phyloP scores from a whole-genome alignment of 176 grass and related monocot species.

The Aegilops umbellulata region DNA sequence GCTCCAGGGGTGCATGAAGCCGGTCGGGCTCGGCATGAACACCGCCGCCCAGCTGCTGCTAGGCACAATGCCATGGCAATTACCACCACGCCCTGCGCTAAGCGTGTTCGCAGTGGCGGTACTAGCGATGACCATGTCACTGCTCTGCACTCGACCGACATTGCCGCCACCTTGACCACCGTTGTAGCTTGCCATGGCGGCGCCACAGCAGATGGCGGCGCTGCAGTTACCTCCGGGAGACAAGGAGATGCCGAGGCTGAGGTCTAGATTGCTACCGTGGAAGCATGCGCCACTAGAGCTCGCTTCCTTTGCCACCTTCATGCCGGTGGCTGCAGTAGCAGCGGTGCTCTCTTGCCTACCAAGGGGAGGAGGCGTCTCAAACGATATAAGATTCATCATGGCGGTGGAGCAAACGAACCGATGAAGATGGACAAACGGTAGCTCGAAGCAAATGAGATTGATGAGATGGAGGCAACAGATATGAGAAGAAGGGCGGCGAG shows the following conservation, averaged over 20 bases:
- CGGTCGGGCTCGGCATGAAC: conserved; percentile 48
- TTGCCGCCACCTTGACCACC: not conserved
- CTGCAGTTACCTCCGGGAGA: not conserved
- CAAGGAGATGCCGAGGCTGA: conserved; percentile 77
- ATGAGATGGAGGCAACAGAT: not conserved
- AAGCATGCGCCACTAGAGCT: conserved; percentile 5
- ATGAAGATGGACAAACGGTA: not conserved
- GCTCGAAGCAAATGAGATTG: not conserved
- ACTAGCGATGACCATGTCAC: not conserved
- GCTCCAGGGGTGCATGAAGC: conserved; percentile 88
- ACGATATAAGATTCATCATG: conserved; percentile 59
- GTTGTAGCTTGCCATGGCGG: not conserved
- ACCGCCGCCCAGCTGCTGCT: not conserved
- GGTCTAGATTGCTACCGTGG: conserved; percentile 55
- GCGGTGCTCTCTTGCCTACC: conserved; percentile 20
- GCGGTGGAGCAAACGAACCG: conserved; percentile 4
- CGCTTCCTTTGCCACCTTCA: conserved; percentile 24
- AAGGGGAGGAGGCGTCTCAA: conserved; percentile 40
- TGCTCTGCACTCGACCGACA: not conserved
- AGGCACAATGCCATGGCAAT: not conserved
- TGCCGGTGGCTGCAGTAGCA: not conserved
- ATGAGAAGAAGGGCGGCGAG: not conserved
- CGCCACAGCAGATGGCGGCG: not conserved
- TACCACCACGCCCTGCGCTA: not conserved
- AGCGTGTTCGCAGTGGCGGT: not conserved